Evolutionary conservation across 2,329 filamentous ascomycete genomes (phyloP).

Genomic region (Allantophomopsis cytisporea): DNA sequence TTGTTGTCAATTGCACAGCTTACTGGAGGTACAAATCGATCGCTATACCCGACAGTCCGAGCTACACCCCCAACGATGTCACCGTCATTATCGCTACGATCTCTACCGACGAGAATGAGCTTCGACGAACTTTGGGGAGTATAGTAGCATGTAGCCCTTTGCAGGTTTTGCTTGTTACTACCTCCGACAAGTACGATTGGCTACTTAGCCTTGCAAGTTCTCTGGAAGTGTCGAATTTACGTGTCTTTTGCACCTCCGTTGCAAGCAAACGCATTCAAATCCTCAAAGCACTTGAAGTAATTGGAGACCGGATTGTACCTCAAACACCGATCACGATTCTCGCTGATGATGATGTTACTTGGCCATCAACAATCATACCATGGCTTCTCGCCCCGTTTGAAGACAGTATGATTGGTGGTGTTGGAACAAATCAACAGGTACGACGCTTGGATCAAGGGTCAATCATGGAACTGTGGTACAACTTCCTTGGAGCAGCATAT

Average conservation of each 20-base stretch:
- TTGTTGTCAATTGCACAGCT: slow-evolving; percentile 72
- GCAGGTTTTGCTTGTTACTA: background rate
- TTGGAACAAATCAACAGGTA: background rate
- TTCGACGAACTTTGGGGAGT: background rate
- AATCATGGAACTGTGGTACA: slow-evolving; percentile 26
- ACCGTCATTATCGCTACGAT: background rate
- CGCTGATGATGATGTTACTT: slow-evolving; percentile 85
- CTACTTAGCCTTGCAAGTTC: background rate
- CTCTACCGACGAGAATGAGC: background rate
- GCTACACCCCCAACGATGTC: background rate
- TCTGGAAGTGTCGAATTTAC: background rate
- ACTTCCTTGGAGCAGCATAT: slow-evolving; percentile 39
- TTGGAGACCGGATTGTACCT: slow-evolving; percentile 24
- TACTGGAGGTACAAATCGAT: slow-evolving; percentile 83
- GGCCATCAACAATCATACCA: slow-evolving; percentile 67
- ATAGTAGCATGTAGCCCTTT: background rate
- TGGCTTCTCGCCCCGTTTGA: slow-evolving; percentile 89
- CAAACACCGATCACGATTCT: slow-evolving; percentile 69
- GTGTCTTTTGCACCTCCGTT: no score
- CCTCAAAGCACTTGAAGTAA: slow-evolving; percentile 68
- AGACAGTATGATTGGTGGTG: slow-evolving; percentile 52
- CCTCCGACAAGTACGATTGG: background rate
- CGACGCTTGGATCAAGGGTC: background rate
- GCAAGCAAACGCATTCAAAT: slow-evolving; percentile 67
- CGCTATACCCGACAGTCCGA: slow-evolving; percentile 42